Base-by-base conservation (phyloP, 2,329 filamentous ascomycete species). In the Epichloe sp. region DNA sequence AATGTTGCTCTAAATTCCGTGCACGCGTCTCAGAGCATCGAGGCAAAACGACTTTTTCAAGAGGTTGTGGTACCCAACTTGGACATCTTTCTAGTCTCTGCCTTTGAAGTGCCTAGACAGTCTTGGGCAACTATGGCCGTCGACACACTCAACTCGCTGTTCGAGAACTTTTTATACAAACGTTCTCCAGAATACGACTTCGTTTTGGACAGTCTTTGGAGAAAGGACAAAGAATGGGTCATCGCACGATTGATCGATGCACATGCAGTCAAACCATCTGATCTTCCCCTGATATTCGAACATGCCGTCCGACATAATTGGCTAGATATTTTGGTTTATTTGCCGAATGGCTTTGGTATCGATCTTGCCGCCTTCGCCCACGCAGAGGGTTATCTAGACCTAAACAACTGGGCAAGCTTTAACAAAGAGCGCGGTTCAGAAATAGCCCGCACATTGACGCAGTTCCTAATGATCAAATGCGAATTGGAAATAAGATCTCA, bases 171-270 rank as follows among this genome's bases (percentile, higher is more conserved):
- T 63, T 74, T 96, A 31, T 78, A 83, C 61, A 90, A 90, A 65
- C 79, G 82, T 51, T 82, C 88, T 11, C 77, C 83, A 4, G 80
- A 90, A 51, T 86, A 88, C 64, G 83, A 90, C 57, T 94, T 96
- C 56, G 91, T 95, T 14, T 78, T 98, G 52, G 85, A 95, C 62
- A 90, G 88, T 53, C 71, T 95, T 5, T 97, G 91, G 90, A 83
- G 85, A 58, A 89, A 93, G 63, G 88, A 97, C 63, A 86, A 83
- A 57, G 78, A 84, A 19, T 97, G 89, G 85, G 86, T 97, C 15
- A 83, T 84, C 10, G 79, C 83, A 56, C 82, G 86, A 53, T 79
- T 98, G 36, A 81, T 91, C 64, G 84, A 83, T 41, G 85, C 94
- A 47, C 88, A 94, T 61, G 88, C 88, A 7, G 71, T 85, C 47